Conservation (phyloP, 345 rosid genomes). For the Euclidium syriacum region DNA sequence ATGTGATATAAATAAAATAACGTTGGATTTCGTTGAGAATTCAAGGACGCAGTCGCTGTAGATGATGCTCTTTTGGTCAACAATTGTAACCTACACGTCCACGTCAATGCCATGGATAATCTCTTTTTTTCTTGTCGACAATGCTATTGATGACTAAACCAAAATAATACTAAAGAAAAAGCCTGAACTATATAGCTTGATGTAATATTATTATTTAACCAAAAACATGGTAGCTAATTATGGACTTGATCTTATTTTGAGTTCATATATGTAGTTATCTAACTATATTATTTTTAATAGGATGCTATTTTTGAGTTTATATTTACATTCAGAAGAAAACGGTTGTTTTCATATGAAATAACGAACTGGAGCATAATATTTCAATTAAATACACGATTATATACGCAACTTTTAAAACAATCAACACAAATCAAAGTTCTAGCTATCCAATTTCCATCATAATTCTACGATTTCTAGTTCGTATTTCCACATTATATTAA, state of each 20-base stretch:
- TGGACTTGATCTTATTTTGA: too few relatives aligned
- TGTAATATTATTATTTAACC: not conserved
- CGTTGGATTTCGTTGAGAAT: constrained; percentile 19
- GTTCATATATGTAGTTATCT: too few relatives aligned
- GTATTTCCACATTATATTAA: not conserved
- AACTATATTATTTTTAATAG: too few relatives aligned
- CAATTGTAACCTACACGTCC: constrained; percentile 27
- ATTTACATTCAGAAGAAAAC: too few relatives aligned
- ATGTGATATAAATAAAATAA: not conserved
- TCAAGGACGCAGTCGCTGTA: constrained; percentile 19
- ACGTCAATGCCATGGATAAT: constrained; percentile 17
- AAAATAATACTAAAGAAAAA: not conserved
- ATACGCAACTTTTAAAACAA: not conserved
- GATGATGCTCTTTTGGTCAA: constrained; percentile 26
- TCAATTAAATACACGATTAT: too few relatives aligned
- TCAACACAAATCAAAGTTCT: not conserved
- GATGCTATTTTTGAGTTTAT: not conserved
- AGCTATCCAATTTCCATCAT: not conserved
- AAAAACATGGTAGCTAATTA: not conserved
- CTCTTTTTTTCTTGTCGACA: not conserved
- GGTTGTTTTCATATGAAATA: too few relatives aligned
- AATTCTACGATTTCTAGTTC: not conserved
- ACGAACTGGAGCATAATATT: too few relatives aligned
- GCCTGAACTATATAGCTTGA: not conserved
- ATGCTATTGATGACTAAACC: not conserved